phyloP scores from a whole-genome alignment of 306 rosid genomes.

The Prunus dulcis region DNA sequence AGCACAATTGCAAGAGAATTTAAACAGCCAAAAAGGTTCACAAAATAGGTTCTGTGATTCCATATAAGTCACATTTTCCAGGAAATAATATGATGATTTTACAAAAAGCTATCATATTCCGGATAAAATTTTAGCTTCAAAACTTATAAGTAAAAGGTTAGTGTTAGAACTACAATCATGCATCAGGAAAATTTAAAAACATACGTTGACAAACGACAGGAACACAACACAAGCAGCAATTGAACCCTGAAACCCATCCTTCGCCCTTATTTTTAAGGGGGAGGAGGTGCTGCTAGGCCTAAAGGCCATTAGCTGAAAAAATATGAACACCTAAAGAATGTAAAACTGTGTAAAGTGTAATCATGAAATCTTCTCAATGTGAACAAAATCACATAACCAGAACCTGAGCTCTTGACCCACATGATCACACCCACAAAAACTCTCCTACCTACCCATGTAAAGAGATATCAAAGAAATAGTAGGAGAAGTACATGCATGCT shows the following conservation, averaged over 20 bases:
- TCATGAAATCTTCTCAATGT: not conserved
- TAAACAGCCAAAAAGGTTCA: not conserved
- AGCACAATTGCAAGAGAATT: not conserved
- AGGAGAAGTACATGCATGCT: not conserved
- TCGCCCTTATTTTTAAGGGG: not conserved
- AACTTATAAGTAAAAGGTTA: not conserved
- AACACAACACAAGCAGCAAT: not conserved
- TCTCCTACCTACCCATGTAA: not conserved
- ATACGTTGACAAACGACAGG: not conserved
- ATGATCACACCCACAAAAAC: not conserved
- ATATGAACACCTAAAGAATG: not conserved
- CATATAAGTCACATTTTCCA: not conserved
- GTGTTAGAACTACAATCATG: not conserved
- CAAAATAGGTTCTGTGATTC: not conserved
- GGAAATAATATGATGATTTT: not conserved
- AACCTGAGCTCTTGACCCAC: not conserved
- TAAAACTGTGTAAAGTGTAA: not conserved
- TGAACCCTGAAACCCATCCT: not conserved
- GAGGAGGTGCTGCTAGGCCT: not conserved
- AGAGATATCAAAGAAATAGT: not conserved
- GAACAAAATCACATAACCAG: not conserved
- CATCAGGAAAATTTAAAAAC: not conserved
- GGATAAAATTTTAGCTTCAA: not conserved
- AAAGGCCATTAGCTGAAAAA: not conserved
- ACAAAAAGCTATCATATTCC: not conserved